phyloP scores from a whole-genome alignment of 495 filamentous ascomycete species.

The Neurospora tetrasperma region DNA sequence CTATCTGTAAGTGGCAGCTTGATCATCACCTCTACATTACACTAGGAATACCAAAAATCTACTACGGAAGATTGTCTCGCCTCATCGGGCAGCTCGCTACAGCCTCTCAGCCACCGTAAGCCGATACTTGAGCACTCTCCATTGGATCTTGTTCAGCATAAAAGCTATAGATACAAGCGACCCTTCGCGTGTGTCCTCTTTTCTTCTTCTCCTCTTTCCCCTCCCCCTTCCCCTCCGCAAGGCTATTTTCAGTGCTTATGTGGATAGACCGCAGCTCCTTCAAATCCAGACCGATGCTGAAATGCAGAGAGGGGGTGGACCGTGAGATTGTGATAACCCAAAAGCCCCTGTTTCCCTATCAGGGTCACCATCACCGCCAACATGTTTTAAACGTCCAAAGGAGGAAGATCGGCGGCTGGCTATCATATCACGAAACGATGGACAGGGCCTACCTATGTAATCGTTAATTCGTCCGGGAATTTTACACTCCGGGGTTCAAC shows the following conservation, averaged over 20 bases:
- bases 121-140: background rate
- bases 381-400: background rate
- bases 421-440: background rate
- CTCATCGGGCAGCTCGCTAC: background rate
- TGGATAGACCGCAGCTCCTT: background rate
- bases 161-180: background rate
- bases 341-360: background rate
- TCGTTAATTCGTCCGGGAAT: background rate
- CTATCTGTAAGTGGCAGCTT: background rate
- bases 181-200: background rate
- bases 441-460: background rate
- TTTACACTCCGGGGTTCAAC: background rate
- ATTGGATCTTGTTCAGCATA: background rate
- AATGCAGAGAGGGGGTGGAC: background rate
- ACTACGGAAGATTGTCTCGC: background rate
- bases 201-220: background rate
- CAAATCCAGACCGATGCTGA: background rate
- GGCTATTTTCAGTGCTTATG: background rate
- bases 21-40: background rate
- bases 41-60: background rate
- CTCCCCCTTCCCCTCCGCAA: background rate
- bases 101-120: background rate
- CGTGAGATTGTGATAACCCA: background rate
- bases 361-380: background rate
- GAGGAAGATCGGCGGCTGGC: background rate